These are phyloP conservation scores for Pyrrhoderma lamaoense DNA, from an alignment of 1,284 basidiomycete genomes.

Conservation along the genomic window DNA sequence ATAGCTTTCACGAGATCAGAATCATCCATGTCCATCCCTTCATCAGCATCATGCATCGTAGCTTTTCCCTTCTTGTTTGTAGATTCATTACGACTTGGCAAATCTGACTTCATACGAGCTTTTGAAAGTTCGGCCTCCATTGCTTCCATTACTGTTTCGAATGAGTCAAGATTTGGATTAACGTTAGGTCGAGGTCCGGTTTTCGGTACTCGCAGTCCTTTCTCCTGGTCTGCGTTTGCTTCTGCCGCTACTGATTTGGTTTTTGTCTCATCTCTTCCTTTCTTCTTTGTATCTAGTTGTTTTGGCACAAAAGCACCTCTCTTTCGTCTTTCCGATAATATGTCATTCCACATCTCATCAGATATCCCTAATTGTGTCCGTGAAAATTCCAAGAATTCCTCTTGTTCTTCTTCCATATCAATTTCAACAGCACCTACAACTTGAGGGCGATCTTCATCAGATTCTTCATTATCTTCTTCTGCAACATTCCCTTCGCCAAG, in stretches of 20 bases:
- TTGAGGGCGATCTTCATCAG: conserved; percentile 70
- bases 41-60: conserved; percentile 31
- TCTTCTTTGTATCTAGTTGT: neutral
- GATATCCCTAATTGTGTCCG: conserved; percentile 82
- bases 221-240: neutral
- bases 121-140: conserved; percentile 79
- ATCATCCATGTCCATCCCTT: conserved; percentile 30
- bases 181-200: conserved; percentile 33
- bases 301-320: conserved; percentile 72
- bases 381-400: conserved; percentile 90
- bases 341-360: conserved; percentile 77
- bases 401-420: conserved; percentile 84
- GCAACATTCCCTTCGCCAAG: conserved; percentile 28
- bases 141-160: conserved; percentile 90
- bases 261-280: neutral
- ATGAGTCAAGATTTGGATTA: conserved; percentile 77
- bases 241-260: neutral
- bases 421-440: conserved; percentile 77
- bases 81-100: conserved; percentile 21
- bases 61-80: conserved; percentile 27
- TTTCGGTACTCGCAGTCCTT: conserved; percentile 15
- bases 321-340: conserved; percentile 64
- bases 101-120: conserved; percentile 24
- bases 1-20: conserved; percentile 71
- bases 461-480: conserved; percentile 48